Base-by-base conservation (phyloP, 768 basidiomycete species). In the Pisolithus orientalis region DNA sequence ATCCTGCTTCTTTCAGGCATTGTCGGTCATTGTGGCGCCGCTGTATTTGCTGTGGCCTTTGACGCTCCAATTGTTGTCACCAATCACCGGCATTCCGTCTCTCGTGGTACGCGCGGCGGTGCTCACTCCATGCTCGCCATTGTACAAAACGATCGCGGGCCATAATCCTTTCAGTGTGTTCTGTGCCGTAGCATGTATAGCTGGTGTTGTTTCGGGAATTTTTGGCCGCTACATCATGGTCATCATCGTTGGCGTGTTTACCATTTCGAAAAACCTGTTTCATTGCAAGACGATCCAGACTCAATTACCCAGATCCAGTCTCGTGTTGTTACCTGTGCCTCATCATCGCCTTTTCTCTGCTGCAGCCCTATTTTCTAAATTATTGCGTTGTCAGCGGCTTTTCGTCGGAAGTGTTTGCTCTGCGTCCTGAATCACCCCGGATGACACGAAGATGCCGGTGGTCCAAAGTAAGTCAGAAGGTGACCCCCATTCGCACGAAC, bases 91-190 rank as follows among this genome's bases (percentile, higher is more conserved):
- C 47, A 66, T 79, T 53, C 31, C 70, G 31, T 62, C 76, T 11
- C 59, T 81, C 25, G 17, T 72, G 6, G 53, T 75, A 25, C 70
- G 76, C 43, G 38, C 75, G 24, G 67, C 77, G 50, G 39, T 85
- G 3, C 63, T 69, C 55, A 67, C 71, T 21, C 84, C 84, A 0
- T 77, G 75, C 57, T 55, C 60, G 11, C 60, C 75, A 32, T 55
- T 66, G 21, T 46, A 65, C 6, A 74, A 69, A 60, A 51, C 77
- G 25, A 61, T 75, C n/a, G 71, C 76, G 6, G 70, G 72, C 8
- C 47, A 82, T 1, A 80, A 78, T 44, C 82, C 82, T 0, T 47
- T 82, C 32, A 83, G 83, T 55, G 73, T 82, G 13, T 75, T 83
- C 53, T 73, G 70, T 37, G 79, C 79, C 1, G 74, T 79, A 1